Conservation (phyloP, 148 eudicot genomes). For the Vaccinium myrtillus region DNA sequence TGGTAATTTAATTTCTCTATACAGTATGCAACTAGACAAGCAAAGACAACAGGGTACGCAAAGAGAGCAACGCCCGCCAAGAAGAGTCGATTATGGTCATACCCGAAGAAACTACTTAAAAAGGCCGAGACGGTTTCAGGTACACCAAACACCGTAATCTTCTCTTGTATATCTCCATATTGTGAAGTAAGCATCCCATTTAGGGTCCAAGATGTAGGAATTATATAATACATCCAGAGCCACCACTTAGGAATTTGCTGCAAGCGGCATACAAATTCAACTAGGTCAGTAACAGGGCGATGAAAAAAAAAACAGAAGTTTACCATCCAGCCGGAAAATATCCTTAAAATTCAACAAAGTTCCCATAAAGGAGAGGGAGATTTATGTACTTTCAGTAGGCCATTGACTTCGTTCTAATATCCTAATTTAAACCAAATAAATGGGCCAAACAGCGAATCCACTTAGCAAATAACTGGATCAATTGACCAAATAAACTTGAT, state of each 20-base stretch:
- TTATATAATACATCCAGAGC: conserved; percentile 67
- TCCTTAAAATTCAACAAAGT: too few relatives aligned
- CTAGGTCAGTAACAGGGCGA: too few relatives aligned
- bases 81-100: conserved; percentile 42
- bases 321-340: too few relatives aligned
- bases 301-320: too few relatives aligned
- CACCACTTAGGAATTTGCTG: conserved; percentile 85
- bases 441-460: not conserved
- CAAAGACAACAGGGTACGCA: conserved; percentile 56
- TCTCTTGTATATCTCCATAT: not conserved
- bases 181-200: conserved; percentile 65
- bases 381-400: too few relatives aligned
- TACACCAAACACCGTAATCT: conserved; percentile 46
- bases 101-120: conserved; percentile 64
- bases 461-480: not conserved
- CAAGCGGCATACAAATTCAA: conserved; percentile 10
- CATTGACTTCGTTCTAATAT: too few relatives aligned
- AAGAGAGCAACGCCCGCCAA: conserved; percentile 47
- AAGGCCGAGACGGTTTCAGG: conserved; percentile 44
- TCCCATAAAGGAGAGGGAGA: too few relatives aligned
- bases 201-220: conserved; percentile 68
- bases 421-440: too few relatives aligned
- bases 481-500: not conserved
- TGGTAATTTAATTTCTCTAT: conserved; percentile 70
- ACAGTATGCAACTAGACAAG: conserved; percentile 52